phyloP scores from a whole-genome alignment of 2,329 filamentous ascomycete genomes.

The Diplocarpon mali region DNA sequence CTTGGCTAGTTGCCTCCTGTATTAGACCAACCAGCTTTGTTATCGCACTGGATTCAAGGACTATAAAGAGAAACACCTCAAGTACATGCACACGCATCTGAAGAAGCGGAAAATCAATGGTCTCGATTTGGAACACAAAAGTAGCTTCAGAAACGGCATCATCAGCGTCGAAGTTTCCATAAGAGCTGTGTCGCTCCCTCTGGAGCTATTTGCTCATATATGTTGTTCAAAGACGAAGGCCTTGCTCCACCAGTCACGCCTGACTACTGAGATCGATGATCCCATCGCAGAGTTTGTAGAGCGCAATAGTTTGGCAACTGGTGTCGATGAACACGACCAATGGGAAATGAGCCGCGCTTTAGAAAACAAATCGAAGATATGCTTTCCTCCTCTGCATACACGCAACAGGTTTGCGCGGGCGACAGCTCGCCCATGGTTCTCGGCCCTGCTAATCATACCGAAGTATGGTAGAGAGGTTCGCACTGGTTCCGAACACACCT shows the following conservation, averaged over 20 bases:
- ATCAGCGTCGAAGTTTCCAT: conserved; percentile 15
- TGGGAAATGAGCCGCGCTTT: conserved; percentile 15
- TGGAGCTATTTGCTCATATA: conserved; percentile 12
- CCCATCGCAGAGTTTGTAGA: conserved; percentile 7
- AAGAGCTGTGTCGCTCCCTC: conserved; percentile 14
- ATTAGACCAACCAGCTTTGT: conserved; percentile 11
- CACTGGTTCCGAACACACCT: neutral
- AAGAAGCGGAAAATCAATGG: conserved; percentile 19
- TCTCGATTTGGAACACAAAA: conserved; percentile 18
- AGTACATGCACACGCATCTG: conserved; percentile 18
- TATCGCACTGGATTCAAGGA: conserved; percentile 17
- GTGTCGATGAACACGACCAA: too few species aligned
- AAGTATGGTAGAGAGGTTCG: conserved; percentile 16
- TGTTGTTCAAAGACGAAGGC: conserved; percentile 12
- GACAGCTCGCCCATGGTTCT: conserved; percentile 9
- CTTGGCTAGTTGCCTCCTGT: conserved; percentile 6
- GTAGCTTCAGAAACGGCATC: conserved; percentile 9
- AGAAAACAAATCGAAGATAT: conserved; percentile 19
- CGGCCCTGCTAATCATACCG: conserved; percentile 11
- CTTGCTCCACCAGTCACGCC: conserved; percentile 12
- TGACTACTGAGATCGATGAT: conserved; percentile 4
- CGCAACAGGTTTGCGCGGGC: conserved; percentile 13
- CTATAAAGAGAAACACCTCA: conserved; percentile 15
- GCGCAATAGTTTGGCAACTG: conserved; percentile 15
- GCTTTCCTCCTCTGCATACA: conserved; percentile 14